Base-by-base conservation (phyloP, 2,329 filamentous ascomycete genomes). In the Colletotrichum plurivorum region DNA sequence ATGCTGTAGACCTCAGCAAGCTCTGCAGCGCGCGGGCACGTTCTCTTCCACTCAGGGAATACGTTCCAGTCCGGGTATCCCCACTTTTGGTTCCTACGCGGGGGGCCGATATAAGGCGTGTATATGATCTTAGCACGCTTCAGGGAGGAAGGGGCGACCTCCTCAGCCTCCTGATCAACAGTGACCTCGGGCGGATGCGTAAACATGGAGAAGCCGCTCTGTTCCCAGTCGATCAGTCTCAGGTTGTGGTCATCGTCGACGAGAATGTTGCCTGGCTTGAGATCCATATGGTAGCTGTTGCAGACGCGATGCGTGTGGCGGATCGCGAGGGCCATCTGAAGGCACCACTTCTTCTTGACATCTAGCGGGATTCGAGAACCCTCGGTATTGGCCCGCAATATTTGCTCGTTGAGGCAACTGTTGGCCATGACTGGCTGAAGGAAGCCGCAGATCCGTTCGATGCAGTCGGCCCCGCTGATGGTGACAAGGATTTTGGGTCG, bases 191-290 rank as follows among this genome's bases (percentile, higher is more conserved):
- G 66, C 36, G 71, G 55, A 25, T 72, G 71, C 7, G 72, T 75
- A 41, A 66, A 71, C 41, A 72, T 63, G 31, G 73, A 69, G 6
- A 75, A 73, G 27, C 71, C 75, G 61, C 66, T 71, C 57, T 76
- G 75, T 52, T 76, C 74, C 75, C 75, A 76, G 54, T 76, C 73
- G 22, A 75, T 75, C 2, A 76, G 62, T 0, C 74, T 27, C 7
- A 74, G 39, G 41, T 73, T 63, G 10, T 69, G 18, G 0, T 69
- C 18, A 13, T 60, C 63, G 55, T 75, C 72, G 5, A 76, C 56
- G 27, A 76, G 54, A n/a, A 76, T 73, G 58, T 78, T 78, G 22
- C 71, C 73, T 1, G 76, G 75, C 64, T 77, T 78, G 55, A 78
- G 71, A 55, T 78, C 75, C 73, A 76, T 76, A 62, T 78, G 75